Evolutionary conservation across 768 basidiomycete species (phyloP), one percentile per base, ranked within the genome.

Genomic region (Kwoniella pini): DNA sequence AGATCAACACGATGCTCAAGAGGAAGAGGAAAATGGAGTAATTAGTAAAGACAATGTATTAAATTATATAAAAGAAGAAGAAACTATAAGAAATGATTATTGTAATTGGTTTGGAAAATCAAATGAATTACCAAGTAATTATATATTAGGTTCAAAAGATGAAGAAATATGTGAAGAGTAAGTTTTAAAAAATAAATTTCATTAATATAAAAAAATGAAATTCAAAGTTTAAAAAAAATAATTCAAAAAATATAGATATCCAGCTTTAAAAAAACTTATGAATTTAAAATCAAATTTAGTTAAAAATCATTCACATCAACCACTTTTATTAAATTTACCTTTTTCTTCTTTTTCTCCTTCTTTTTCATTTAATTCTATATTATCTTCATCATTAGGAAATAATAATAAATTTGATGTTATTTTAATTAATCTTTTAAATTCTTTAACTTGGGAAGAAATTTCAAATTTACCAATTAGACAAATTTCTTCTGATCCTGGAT

Each of bases 1-100:
- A 17, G 40, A 15, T 2, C 33, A 7, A 36, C 0, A 13, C 17
- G 4, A 38, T 5, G 13, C 39, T 15, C 1, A 26, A 15, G 21
- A 1, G 21, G 24, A 0, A 2, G 9, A 51, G 10, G 46, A 49
- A 9, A 21, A 11, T 4, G 46, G 21, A 17, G 51, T 28, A 19
- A 56, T 60, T 1, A 62, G 49, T 53, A 71, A 74, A 40, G 46
- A 52, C 10, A 74, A 71, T 43, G 68, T 74, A 6, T 53, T 69
- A 1, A 93, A 94, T 72, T 94, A 95, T 67, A 83, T 93, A 15
- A 87, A 90, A 1, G 91, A 92, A 63, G 95, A 99, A 74, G 95
- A 99, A 77, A 97, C 93, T 0, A 89, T 99, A 43, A 84, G 96
- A 48, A 98, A 96, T 69, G 94, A 99, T 80, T 92, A 94, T 73